phyloP scores from a whole-genome alignment of 495 filamentous ascomycete species.

The Lasiosphaeria ovina region DNA sequence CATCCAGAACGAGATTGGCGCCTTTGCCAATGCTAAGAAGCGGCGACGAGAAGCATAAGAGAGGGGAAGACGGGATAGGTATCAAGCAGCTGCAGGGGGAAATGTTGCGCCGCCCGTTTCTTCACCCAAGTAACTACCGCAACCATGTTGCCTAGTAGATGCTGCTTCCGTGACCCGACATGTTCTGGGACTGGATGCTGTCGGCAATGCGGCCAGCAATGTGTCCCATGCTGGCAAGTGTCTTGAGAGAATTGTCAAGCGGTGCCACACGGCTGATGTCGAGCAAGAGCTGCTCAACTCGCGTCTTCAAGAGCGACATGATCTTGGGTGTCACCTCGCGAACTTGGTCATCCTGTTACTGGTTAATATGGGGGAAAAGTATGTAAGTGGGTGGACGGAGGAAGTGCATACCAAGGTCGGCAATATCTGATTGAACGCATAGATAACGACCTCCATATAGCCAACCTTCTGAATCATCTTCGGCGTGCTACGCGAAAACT shows the following conservation, averaged over 20 bases:
- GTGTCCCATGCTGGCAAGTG: conserved; percentile 55
- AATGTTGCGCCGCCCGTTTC: neutral
- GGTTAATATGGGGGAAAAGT: conserved; percentile 13
- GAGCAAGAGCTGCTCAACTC: conserved; percentile 70
- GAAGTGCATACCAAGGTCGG: conserved; percentile 45
- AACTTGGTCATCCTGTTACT: conserved; percentile 67
- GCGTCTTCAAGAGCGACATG: conserved; percentile 68
- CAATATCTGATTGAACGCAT: conserved; percentile 41
- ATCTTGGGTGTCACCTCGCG: conserved; percentile 69
- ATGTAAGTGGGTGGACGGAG: neutral
- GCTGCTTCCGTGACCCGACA: neutral
- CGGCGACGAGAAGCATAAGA: neutral
- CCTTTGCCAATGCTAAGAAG: neutral
- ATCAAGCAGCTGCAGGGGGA: neutral
- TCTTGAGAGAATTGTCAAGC: conserved; percentile 61
- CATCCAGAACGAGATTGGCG: neutral
- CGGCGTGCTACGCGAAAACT: conserved; percentile 57
- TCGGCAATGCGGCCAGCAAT: conserved; percentile 28
- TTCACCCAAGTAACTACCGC: neutral
- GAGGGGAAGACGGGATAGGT: neutral
- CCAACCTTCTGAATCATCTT: conserved; percentile 57
- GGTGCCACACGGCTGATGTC: conserved; percentile 60
- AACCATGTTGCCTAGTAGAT: neutral
- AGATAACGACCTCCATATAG: conserved; percentile 76
- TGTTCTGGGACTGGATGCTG: neutral